Base-by-base conservation (phyloP, 2,329 filamentous ascomycete genomes). In the Hymenoscyphus infarciens region DNA sequence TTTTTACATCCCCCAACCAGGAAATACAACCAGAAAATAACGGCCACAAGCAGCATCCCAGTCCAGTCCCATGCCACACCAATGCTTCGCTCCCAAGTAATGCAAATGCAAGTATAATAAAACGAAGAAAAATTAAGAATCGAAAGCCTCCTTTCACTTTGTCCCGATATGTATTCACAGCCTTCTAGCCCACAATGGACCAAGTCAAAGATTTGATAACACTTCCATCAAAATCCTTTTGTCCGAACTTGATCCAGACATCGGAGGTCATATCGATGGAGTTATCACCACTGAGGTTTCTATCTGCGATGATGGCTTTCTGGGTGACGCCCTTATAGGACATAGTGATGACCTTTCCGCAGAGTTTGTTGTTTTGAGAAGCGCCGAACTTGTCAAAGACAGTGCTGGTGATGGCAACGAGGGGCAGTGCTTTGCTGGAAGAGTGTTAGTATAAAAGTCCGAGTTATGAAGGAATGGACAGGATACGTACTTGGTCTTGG, bases 11-110 rank as follows among this genome's bases (percentile, higher is more conserved):
- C 42, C 42, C 8, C 2, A 19, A 49, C 42, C 6, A 49, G 25
- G n/a, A 22, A 22, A 49, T 49, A 11, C n/a, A 49, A 22, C 19
- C n/a, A 49, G 19, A 49, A 11, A 22, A 7, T n/a, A 42, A 42
- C 6, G 7, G 5, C 29, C 29, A 35, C 10, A 35, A 35, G 33
- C 33, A 35, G 33, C 33, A 35, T 35, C 33, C 33, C 6, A 35
- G 33, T 13, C n/a, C 4, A 49, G 19, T 22, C 42, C n/a, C 42
- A 49, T 19, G 8, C 19, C 7, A 11, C 13, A 49, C 19, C 42
- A 45, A 45, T 45, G 39, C 39, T 49, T 22, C n/a, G 19, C 42
- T 49, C 42, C 42, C 42, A 49, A 49, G n/a, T 22, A 49, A 49
- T 22, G n/a, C 42, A 49, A 49, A 19, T 11, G 19, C n/a, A 22